Base-by-base conservation (phyloP, 2,329 filamentous ascomycete genomes). In the Beauveria brongniartii region DNA sequence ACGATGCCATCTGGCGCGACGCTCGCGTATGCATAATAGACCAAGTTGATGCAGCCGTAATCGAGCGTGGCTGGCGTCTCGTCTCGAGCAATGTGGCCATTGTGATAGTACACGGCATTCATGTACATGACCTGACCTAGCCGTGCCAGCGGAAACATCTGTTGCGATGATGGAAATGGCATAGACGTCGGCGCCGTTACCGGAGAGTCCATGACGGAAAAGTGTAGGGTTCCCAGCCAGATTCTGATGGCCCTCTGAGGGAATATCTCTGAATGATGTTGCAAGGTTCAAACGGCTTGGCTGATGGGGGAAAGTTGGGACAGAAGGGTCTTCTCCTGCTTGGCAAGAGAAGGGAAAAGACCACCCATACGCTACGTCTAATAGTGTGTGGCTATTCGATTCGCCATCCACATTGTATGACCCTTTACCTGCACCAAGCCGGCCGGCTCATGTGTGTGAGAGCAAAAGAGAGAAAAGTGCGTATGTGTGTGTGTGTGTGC, bases 21-120 rank as follows among this genome's bases (percentile, higher is more conserved):
- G 74, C 82, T 89, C 62, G 89, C 89, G 81, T 90, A 92, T 14
- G 90, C 89, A 70, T 93, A 93, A 73, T 92, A 92, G 28, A 92
- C 85, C 69, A 91, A 88, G 66, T 88, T 92, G 68, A 93, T 86
- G 68, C 88, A 90, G 65, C 84, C 84, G 71, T 91, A 85, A 70
- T 90, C 89, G 69, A 93, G 77, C 60, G 85, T 85, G 1, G 84
- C 89, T 0, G 90, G 90, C 18, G 88, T 88, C 67, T 90, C 84
- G 64, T 87, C 83, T 61, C 82, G 80, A 74, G 92, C 91, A 66
- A 91, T 83, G 62, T 86, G 80, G 76, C 84, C 86, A 73, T 91
- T 93, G n/a, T 89, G 89, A 72, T 91, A 94, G 75, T 93, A 94
- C 20, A 91, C 88, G 24, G 87, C 90, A 72, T 94, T 94, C 69